Evolutionary conservation across 805 yeast genomes (phyloP), one percentile per base, ranked within the genome.

Genomic region (Sungouiozyma intestinalis): DNA sequence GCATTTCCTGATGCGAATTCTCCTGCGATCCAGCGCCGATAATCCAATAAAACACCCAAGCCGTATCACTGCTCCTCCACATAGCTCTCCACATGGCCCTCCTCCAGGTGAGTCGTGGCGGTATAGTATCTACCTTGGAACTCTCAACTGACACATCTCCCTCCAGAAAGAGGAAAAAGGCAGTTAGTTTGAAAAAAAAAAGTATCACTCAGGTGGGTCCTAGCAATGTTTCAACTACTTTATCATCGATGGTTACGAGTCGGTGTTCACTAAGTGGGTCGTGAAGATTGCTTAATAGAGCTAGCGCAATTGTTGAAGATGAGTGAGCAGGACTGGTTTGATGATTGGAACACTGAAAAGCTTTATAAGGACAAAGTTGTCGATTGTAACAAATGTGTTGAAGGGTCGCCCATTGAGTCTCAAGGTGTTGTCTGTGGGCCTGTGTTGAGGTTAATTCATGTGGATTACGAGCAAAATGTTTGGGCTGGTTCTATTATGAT

Each of bases 401-500:
- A 46, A 4, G 40, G 40, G 2, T 53, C 62, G 2, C 58, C 61
- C 3, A 48, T 53, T 18, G 38, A 34, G 4, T 39, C 41, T 0
- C 13, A 36, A n/a, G 59, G 64, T 14, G 68, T 60, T 14, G 53
- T 58, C 2, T 79, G 85, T 57, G 97, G 97, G 2, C 97, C 97
- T 0, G 66, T 80, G 24, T 62, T 88, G 39, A 68, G 92, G 44
- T 72, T 81, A 38, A 64, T 77, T 45, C 87, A 81, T 5, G 74
- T 81, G 38, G 86, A 83, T 48, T 63, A 69, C 13, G 64, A 66
- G 3, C 33, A 40, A 3, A 29, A 37, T 20, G 65, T 73, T 35
- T 88, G 86, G 65, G 62, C 87, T 20, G 96, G 81, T 3, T 66
- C 84, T 2, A 66, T 85, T 17, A 49, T 85, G 60, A 57, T 88